These are phyloP conservation scores for Paracoccidioides brasiliensis DNA, from an alignment of 2,329 filamentous ascomycete species.

Conservation along the genomic window DNA sequence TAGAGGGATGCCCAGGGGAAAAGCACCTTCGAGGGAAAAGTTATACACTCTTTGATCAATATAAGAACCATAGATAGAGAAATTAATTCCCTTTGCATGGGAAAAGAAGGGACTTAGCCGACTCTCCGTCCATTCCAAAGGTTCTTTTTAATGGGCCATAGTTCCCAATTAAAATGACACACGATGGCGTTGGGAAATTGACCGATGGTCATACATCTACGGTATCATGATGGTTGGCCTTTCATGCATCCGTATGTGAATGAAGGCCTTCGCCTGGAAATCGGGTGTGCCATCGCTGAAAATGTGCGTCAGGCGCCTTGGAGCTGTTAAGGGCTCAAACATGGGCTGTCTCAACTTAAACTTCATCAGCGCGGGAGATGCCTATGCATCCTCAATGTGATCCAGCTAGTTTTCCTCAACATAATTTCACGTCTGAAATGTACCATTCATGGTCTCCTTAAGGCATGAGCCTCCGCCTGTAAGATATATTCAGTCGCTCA, in stretches of 20 bases:
- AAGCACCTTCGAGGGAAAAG: neutral
- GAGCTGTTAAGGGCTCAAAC: neutral
- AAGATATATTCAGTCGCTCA: neutral
- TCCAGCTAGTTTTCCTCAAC: too few relatives aligned
- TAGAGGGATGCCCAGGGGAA: neutral
- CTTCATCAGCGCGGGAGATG: neutral
- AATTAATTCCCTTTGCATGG: neutral
- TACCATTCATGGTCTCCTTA: neutral
- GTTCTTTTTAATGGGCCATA: neutral
- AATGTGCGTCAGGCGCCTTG: neutral
- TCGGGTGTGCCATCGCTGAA: neutral
- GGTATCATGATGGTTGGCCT: neutral
- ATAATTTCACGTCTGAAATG: neutral
- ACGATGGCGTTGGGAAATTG: neutral
- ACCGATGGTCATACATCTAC: neutral
- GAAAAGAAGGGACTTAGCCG: neutral
- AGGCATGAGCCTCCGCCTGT: neutral
- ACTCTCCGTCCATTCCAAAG: neutral
- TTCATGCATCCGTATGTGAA: neutral
- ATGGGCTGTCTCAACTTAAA: constrained; percentile 3
- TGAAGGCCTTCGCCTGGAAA: neutral
- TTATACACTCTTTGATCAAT: neutral
- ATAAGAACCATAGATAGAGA: neutral
- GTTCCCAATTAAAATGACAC: neutral
- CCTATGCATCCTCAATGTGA: neutral